Percentiles rank a stretch among this genome's conserved stretches.
Conservation (phyloP, 1,139 yeast genomes). For the Magnusiomyces paraingens region DNA sequence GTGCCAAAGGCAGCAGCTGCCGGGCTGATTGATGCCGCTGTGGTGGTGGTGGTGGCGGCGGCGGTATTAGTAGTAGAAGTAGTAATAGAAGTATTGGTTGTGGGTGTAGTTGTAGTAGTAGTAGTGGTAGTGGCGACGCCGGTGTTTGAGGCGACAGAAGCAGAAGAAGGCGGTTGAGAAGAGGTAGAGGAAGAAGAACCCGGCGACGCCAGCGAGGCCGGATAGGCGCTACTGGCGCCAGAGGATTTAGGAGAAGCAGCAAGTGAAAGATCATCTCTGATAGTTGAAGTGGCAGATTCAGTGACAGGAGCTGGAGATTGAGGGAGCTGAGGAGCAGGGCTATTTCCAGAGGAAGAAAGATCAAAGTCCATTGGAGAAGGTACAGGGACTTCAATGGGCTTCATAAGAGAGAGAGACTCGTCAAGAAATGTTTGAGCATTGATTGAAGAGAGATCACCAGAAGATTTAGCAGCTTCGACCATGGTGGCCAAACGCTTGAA, state of each 20-base stretch:
- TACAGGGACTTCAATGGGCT: constrained; percentile 1
- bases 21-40: constrained; percentile 9
- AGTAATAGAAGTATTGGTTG: neutral
- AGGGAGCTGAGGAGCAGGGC: neutral
- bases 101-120: neutral
- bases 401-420: constrained; percentile 3
- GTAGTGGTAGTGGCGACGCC: constrained; percentile 4
- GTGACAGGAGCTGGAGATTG: neutral
- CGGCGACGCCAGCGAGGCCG: too few relatives aligned
- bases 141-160: neutral
- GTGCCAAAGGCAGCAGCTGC: neutral
- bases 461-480: constrained; percentile 26
- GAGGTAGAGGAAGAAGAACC: neutral
- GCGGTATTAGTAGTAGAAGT: neutral
- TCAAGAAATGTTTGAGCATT: constrained; percentile 6
- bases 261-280: neutral
- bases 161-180: neutral
- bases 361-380: constrained; percentile 2
- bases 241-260: too few relatives aligned
- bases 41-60: constrained; percentile 6
- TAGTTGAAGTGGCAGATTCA: neutral
- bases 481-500: constrained; percentile 27
- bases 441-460: constrained; percentile 24
- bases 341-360: too few relatives aligned
- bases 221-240: too few relatives aligned